Percentiles rank a stretch among this genome's conserved stretches.
These are phyloP conservation scores for Fusarium napiforme DNA, from an alignment of 2,329 filamentous ascomycete genomes.

Conservation along the genomic window DNA sequence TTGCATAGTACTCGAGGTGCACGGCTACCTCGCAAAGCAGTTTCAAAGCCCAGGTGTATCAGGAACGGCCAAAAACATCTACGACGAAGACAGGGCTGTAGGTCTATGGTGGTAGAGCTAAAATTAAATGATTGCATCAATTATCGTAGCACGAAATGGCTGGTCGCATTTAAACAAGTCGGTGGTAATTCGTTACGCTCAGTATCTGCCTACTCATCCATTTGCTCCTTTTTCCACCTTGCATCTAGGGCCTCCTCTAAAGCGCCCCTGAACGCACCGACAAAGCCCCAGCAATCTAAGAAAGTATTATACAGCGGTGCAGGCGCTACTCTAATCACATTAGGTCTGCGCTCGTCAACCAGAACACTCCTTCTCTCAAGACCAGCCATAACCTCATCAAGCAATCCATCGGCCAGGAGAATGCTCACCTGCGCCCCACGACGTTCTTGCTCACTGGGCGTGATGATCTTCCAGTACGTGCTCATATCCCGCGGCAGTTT, in stretches of 20 bases:
- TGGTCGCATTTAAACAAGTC: not conserved
- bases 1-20: not conserved
- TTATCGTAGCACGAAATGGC: not conserved
- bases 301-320: slow-evolving; percentile 85
- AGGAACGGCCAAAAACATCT: not conserved
- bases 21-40: not conserved
- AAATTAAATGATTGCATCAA: not conserved
- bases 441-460: slow-evolving; percentile 69
- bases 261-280: slow-evolving; percentile 42
- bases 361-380: slow-evolving; percentile 75
- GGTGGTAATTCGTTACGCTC: not conserved
- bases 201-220: slow-evolving; percentile 16
- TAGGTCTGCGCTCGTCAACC: slow-evolving; percentile 82
- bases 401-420: slow-evolving; percentile 69
- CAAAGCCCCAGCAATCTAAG: slow-evolving; percentile 62
- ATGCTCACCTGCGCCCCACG: slow-evolving; percentile 84
- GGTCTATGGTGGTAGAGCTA: too few relatives aligned
- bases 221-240: slow-evolving; percentile 28
- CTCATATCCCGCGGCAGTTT: slow-evolving; percentile 42
- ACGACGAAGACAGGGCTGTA: not conserved
- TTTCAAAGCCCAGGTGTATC: not conserved
- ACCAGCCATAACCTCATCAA: slow-evolving; percentile 71
- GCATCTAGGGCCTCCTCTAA: slow-evolving; percentile 40
- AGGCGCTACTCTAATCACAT: slow-evolving; percentile 83
- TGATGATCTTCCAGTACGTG: slow-evolving; percentile 68